Percentiles rank a stretch among this genome's conserved stretches.
These are phyloP conservation scores for Plectosphaerella cucumerina DNA, from an alignment of 2,329 filamentous ascomycete species.

Conservation along the genomic window DNA sequence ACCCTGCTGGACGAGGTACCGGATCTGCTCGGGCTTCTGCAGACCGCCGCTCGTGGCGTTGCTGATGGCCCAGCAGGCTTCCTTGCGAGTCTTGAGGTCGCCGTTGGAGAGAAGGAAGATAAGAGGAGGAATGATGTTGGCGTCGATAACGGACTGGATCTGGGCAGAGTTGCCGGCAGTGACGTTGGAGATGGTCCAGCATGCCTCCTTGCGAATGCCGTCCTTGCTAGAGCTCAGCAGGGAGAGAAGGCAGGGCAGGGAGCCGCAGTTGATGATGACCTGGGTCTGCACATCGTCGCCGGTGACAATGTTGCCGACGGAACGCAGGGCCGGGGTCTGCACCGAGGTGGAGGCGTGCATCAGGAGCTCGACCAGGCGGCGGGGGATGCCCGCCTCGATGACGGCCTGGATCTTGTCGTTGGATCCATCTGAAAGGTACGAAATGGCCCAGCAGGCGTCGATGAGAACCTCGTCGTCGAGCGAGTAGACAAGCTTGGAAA, in stretches of 20 bases:
- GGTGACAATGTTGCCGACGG: slow-evolving; percentile 97
- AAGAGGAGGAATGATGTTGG: slow-evolving; percentile 92
- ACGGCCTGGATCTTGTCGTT: slow-evolving; percentile 99
- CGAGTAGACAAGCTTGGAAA: slow-evolving; percentile 97
- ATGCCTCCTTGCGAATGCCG: slow-evolving; percentile 97
- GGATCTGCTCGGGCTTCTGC: slow-evolving; percentile 98
- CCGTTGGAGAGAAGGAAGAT: slow-evolving; percentile 96
- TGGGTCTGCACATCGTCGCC: slow-evolving; percentile 98
- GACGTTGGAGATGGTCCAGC: slow-evolving; percentile 99
- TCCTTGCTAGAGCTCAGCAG: slow-evolving; percentile 97
- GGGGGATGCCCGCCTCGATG: slow-evolving; percentile 95
- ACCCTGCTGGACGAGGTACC: slow-evolving; percentile 87
- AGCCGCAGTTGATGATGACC: slow-evolving; percentile 98
- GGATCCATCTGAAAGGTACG: slow-evolving; percentile 93
- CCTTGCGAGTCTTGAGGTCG: slow-evolving; percentile 98
- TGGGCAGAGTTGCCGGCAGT: slow-evolving; percentile 97
- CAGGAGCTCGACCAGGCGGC: slow-evolving; percentile 90
- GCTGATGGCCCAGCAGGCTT: slow-evolving; percentile 99
- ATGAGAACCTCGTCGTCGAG: slow-evolving; percentile 97
- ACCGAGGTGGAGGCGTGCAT: slow-evolving; percentile 99
- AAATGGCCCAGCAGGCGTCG: slow-evolving; percentile 99
- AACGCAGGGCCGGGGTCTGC: slow-evolving; percentile 93
- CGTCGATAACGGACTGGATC: slow-evolving; percentile 94
- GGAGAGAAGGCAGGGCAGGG: slow-evolving; percentile 86
- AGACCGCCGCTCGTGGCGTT: slow-evolving; percentile 96